These are phyloP conservation scores for Agrostemma githago DNA, from an alignment of 148 eudicot species.

Conservation along the genomic window DNA sequence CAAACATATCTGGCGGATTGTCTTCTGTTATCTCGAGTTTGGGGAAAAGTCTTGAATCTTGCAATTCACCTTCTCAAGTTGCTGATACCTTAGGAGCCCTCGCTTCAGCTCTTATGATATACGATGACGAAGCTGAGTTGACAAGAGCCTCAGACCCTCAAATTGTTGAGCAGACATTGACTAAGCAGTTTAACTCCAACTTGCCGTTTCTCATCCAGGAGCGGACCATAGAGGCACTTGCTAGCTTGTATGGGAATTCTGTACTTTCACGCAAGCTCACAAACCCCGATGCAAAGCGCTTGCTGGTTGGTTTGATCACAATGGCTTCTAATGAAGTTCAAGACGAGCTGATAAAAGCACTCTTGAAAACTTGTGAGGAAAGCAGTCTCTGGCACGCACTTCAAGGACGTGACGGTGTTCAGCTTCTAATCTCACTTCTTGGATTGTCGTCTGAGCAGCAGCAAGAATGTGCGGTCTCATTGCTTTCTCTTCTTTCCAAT, in stretches of 20 bases:
- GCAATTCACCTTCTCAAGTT: conserved; percentile 78
- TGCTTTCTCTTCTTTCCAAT: conserved; percentile 79
- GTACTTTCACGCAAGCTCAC: conserved; percentile 73
- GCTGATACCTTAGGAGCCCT: conserved; percentile 97
- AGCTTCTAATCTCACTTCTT: conserved; percentile 91
- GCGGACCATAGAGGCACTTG: conserved; percentile 97
- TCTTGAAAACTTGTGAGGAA: conserved; percentile 72
- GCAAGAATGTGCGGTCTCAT: conserved; percentile 97
- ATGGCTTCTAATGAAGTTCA: conserved; percentile 93
- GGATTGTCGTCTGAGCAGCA: conserved; percentile 99
- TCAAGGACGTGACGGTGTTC: conserved; percentile 99
- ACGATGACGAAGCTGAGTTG: conserved; percentile 75
- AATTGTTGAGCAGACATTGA: conserved; percentile 72
- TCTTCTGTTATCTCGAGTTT: conserved; percentile 95
- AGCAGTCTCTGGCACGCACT: conserved; percentile 93
- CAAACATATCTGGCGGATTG: conserved; percentile 96
- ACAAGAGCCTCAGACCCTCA: conserved; percentile 71
- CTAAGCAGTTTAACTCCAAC: conserved; percentile 74
- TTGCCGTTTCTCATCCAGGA: conserved; percentile 84
- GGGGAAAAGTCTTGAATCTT: conserved; percentile 96
- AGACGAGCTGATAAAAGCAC: conserved; percentile 81
- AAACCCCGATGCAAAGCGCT: conserved; percentile 87
- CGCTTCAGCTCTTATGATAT: conserved; percentile 98
- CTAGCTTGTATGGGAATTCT: conserved; percentile 87
- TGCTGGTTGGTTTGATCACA: conserved; percentile 94